Base-by-base conservation (phyloP, 1,284 basidiomycete species). In the Cryptococcus jaspeensis region DNA sequence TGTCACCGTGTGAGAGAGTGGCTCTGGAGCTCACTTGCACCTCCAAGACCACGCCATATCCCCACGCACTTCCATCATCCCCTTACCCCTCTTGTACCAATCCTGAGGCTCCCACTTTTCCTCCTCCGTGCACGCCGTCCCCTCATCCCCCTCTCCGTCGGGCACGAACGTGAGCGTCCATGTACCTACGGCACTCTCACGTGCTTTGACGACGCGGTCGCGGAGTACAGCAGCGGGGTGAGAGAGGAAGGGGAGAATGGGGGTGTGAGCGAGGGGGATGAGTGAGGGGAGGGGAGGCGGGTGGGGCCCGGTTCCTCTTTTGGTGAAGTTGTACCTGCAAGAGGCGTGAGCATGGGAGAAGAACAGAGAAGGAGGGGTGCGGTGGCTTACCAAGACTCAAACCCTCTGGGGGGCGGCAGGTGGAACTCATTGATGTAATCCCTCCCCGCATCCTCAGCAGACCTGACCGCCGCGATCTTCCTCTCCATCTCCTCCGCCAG, bases 381-480 rank as follows among this genome's bases (percentile, higher is more conserved):
- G 11, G n/a, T 23, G 7, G 61, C 71, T 54, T 40, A 72, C 74
- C 74, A 76, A 9, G 42, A 18, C 12, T 72, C 69, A 47, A 75
- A 75, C 2, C 72, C 73, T 39, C 59, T 59, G 1, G 75, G 73
- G 9, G 75, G 72, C 35, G 61, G 50, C 64, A 73, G 67, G 8
- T 61, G 59, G 37, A 64, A 74, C 0, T 60, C 64, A 20, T 54
- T 36, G 39, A 54, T 47, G 53, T 76, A 75, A 56, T 74, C 72
- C 16, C 55, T 51, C 6, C 64, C 67, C 2, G 71, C 68, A 50
- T 72, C 67, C 32, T 66, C 47, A 18, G 73, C 47, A 7, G 53
- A 56, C 22, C 43, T 44, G 12, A 73, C 56, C 11, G 51, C 53
- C 2, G 51, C 52, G n/a, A 68, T 64, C 43, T 64, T 66, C 6